Base-by-base conservation (phyloP, 2,329 filamentous ascomycete genomes). In the Elsinoe batatas region DNA sequence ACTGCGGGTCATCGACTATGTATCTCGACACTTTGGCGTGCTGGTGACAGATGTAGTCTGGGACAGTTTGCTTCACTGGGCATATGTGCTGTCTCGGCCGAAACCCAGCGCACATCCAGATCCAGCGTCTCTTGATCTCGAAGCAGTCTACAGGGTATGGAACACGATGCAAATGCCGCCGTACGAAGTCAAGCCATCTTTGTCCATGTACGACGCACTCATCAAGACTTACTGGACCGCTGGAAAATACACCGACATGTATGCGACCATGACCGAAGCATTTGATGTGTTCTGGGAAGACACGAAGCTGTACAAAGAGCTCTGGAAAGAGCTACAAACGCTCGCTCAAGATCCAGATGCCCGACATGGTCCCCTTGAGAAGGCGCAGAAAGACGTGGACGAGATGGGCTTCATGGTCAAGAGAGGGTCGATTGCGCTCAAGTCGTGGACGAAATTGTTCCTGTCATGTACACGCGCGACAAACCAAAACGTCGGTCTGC, bases 1-100 rank as follows among this genome's bases (percentile, higher is more conserved):
- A 11, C 64, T 84, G 22, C 74, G 78, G 38, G 63, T 85, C 0
- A 69, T 90, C 11, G 77, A 85, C 58, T 79, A 79, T 61, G 67
- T 91, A 47, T 84, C 86, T 0, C 69, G 69, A 1, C 72, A 72
- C 5, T 87, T 85, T 67, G 60, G 71, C 1, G 69, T 91, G 20
- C 59, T 71, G 1, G 80, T 91, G 36, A 70, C 80, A 0, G 62
- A 65, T 5, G 65, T 74, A 4, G 74, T 82, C 15, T 91, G 88
- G 87, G 74, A 76, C 6, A 79, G 83, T 55, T 69, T 91, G 2
- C 72, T 91, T 13, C 75, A 81, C 58, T 87, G 85, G 79, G 77
- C 84, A 0, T 84, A 81, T 62, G 72, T 87, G 8, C 73, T 82
- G 38, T 72, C 76, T 2, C 47, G 54, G 1, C 66, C 71, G 66